phyloP scores from a whole-genome alignment of 2,329 filamentous ascomycete species.

The Sarocladiaceae sp. region DNA sequence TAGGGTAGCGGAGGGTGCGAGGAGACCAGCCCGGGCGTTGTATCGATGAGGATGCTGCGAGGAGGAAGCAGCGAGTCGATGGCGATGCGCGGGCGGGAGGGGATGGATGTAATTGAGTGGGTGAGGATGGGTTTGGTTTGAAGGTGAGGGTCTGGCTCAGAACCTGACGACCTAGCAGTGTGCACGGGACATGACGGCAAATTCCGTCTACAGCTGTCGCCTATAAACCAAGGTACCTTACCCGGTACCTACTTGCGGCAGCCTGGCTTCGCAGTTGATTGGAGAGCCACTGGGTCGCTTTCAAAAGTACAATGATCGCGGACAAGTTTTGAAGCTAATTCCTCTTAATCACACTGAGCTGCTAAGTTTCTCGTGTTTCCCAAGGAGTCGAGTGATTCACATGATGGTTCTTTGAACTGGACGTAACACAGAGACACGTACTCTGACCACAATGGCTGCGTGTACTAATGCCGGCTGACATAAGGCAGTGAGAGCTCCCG shows the following conservation, averaged over 20 bases:
- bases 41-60: not conserved
- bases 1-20: not conserved
- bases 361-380: too few species aligned
- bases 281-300: too few species aligned
- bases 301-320: too few species aligned
- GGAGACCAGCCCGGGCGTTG: not conserved
- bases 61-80: conserved; percentile 8
- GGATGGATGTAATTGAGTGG: conserved; percentile 7
- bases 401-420: too few species aligned
- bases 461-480: not conserved
- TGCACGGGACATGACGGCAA: conserved; percentile 10
- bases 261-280: too few species aligned
- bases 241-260: not conserved
- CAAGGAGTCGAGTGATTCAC: too few species aligned
- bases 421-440: not conserved
- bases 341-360: too few species aligned
- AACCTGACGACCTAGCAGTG: conserved; percentile 8
- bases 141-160: conserved; percentile 9
- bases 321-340: too few species aligned
- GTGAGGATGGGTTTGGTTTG: conserved; percentile 6
- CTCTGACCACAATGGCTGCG: conserved; percentile 4
- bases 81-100: conserved; percentile 7
- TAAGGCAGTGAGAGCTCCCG: not conserved
- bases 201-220: conserved; percentile 4
- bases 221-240: too few species aligned